Percentiles rank a stretch among this genome's conserved stretches.
These are phyloP conservation scores for Plasmodium coatneyi DNA, from an alignment of 169 alveolate genomes.

Conservation along the genomic window DNA sequence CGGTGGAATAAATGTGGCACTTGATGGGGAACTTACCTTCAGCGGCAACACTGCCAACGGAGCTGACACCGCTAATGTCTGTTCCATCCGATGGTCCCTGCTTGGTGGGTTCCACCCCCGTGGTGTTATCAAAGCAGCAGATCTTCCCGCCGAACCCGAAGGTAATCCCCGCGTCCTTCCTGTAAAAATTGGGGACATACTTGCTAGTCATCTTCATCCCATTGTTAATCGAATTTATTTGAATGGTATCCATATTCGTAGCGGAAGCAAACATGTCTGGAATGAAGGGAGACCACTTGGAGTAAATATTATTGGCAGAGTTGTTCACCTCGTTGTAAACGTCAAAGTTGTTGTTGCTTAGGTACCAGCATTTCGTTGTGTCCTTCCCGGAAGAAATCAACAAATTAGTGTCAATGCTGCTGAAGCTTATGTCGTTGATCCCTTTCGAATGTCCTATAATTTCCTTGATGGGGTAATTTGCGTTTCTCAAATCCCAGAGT, in stretches of 20 bases:
- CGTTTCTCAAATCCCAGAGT: conserved; percentile 89
- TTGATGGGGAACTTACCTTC: conserved; percentile 16
- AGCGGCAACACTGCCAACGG: not conserved
- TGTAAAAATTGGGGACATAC: conserved; percentile 79
- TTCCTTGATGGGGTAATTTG: conserved; percentile 87
- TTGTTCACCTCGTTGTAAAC: conserved; percentile 58
- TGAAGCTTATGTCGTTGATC: conserved; percentile 82
- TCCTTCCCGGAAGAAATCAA: conserved; percentile 88
- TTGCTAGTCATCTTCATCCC: conserved; percentile 76
- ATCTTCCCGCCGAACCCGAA: conserved; percentile 81
- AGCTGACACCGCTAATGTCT: not conserved
- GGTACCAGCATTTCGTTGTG: conserved; percentile 86
- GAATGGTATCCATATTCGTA: conserved; percentile 78
- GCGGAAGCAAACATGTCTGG: conserved; percentile 81
- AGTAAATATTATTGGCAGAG: conserved; percentile 55
- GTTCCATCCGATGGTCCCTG: not conserved
- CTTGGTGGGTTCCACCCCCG: not conserved
- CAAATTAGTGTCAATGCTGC: conserved; percentile 84
- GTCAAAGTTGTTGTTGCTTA: conserved; percentile 75
- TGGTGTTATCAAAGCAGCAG: conserved; percentile 32
- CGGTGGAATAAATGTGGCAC: conserved; percentile 53
- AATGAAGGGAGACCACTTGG: conserved; percentile 80
- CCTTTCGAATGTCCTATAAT: conserved; percentile 87
- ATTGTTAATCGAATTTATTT: conserved; percentile 76
- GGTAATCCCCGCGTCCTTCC: conserved; percentile 76